Evolutionary conservation across 345 rosid genomes (phyloP), one percentile per base, ranked within the genome.

Genomic region (Citrus unshiu): DNA sequence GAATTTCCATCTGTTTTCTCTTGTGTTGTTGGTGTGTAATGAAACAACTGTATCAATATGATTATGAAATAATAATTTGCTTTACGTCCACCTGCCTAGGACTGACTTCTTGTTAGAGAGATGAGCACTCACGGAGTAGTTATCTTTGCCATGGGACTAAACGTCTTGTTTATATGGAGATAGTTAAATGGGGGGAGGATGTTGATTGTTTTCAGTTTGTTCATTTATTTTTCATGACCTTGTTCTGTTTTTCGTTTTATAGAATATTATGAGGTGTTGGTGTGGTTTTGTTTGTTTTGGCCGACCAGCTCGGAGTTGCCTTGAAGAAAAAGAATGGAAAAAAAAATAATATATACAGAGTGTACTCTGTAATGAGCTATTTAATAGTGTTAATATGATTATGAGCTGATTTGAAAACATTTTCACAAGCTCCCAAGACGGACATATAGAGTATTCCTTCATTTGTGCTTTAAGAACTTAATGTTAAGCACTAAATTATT

Each of bases 401-500:
- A 6, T 7, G n/a, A 66, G 12, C 37, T 3, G 49, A 43, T 10
- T 21, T 39, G 37, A 30, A 21, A 66, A 8, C 39, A 19, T 34
- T 19, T n/a, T 19, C 13, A 35, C 70, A 35, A 66, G 70, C 70
- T 6, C 24, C 46, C 12, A 24, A 10, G 49, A 43, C 57, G 0
- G 57, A 16, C 21, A 4, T 51, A 1, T 4, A 6, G 22, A 18
- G 22, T 54, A 54, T 5, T 18, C 57, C 22, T 54, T 18, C 25
- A 8, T 43, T 18, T 39, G n/a, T 2, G 10, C 35, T 14, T 16
- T 24, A 6, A 25, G 7, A 70, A 59, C 73, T 3, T 78, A 69
- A 90, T 90, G 97, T 82, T 43, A 76, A 63, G 80, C 59, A 46
- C 60, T 39, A 81, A 76, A 85, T 80, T 73, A 72, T 65, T 82